Conservation (phyloP, 345 rosid species). For the Ceriops tagal region DNA sequence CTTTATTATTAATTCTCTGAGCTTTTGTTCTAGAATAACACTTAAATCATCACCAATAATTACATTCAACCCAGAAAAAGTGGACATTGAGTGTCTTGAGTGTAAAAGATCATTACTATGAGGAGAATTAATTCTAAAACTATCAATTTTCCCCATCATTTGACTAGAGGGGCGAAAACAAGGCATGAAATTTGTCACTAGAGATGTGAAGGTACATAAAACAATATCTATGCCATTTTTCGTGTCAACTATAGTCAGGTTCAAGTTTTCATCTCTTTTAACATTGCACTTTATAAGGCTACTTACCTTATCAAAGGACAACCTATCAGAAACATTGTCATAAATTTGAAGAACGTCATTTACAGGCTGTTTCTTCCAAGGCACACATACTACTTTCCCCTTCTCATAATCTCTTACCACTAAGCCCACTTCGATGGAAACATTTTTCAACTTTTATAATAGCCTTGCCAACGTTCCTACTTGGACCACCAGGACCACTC, state of each 20-base stretch:
- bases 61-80: no score
- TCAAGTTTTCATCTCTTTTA: slow-evolving; percentile 35
- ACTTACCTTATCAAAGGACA: slow-evolving; percentile 32
- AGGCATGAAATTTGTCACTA: slow-evolving; percentile 43
- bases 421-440: slow-evolving; percentile 35
- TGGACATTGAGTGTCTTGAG: no score
- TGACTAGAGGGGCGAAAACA: slow-evolving; percentile 30
- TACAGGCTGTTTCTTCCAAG: slow-evolving; percentile 41
- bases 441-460: slow-evolving; percentile 29
- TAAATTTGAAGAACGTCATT: slow-evolving; percentile 28
- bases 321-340: slow-evolving; percentile 31
- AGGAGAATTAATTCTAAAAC: no score
- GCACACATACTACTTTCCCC: slow-evolving; percentile 39
- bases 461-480: no score
- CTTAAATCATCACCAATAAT: no score
- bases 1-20: no score
- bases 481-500: no score
- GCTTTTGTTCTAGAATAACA: no score
- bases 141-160: neutral
- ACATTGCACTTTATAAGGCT: slow-evolving; percentile 41
- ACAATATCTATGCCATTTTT: slow-evolving; percentile 63
- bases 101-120: no score
- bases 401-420: slow-evolving; percentile 27
- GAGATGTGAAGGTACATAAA: slow-evolving; percentile 84
- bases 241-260: slow-evolving; percentile 24